Evolutionary conservation across 2,329 filamentous ascomycete species (phyloP).

Genomic region (Kalaharituber pfeilii): DNA sequence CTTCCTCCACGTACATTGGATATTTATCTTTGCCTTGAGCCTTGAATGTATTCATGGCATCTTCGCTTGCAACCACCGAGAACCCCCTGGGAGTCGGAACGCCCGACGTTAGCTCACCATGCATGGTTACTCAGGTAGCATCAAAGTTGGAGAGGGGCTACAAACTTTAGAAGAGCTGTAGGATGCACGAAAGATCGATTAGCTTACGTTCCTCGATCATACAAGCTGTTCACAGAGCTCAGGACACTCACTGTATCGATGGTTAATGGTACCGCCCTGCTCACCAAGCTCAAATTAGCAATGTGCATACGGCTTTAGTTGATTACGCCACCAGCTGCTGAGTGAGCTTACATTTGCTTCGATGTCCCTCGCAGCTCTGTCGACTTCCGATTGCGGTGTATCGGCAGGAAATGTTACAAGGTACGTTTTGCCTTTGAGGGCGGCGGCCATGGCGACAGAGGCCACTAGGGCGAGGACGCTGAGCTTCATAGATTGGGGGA

Average conservation of each 20-base stretch:
- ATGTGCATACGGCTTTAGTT: not conserved
- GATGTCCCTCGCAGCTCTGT: not conserved
- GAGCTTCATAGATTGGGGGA: slow-evolving; percentile 2
- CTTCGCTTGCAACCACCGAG: slow-evolving; percentile 1
- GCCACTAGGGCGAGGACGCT: not conserved
- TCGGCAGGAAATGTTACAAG: slow-evolving; percentile 6
- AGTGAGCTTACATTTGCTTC: not conserved
- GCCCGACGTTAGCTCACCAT: too few relatives aligned
- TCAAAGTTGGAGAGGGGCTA: too few relatives aligned
- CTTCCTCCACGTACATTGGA: slow-evolving; percentile 5
- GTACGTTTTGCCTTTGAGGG: not conserved
- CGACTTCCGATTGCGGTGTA: slow-evolving; percentile 1
- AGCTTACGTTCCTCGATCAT: slow-evolving; percentile 2
- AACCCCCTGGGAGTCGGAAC: slow-evolving; percentile 4
- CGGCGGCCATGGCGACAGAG: not conserved
- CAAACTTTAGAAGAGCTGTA: not conserved
- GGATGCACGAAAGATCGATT: not conserved
- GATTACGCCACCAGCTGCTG: too few relatives aligned
- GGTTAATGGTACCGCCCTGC: slow-evolving; percentile 1
- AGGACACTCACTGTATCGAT: slow-evolving; percentile 5
- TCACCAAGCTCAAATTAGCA: not conserved
- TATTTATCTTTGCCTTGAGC: not conserved
- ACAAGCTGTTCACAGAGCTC: not conserved
- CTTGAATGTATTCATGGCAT: slow-evolving; percentile 1
- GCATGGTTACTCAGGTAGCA: too few relatives aligned